Percentiles rank a stretch among this genome's conserved stretches.
Evolutionary conservation across 202 grass and related monocot genomes (phyloP).

Genomic region (Setaria italica): DNA sequence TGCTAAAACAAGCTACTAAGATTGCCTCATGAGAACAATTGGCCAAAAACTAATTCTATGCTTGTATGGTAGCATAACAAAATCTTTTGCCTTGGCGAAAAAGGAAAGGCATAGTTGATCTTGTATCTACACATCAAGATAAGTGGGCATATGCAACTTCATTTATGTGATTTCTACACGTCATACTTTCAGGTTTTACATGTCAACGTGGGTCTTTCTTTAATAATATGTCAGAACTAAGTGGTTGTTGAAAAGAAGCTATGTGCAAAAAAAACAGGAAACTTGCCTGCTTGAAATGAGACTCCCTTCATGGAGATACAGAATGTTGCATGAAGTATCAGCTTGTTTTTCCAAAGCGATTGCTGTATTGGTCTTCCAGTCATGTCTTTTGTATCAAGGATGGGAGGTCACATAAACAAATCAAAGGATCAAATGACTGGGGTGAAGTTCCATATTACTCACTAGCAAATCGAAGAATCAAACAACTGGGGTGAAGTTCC

Average conservation of each 20-base stretch:
- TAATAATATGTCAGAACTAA: background rate
- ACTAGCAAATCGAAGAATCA: background rate
- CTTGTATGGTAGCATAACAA: background rate
- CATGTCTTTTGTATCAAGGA: conserved; percentile 36
- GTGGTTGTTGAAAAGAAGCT: background rate
- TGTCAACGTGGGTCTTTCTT: background rate
- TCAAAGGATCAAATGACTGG: conserved; percentile 13
- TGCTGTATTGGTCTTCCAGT: conserved; percentile 38
- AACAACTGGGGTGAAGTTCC: background rate
- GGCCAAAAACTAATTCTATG: background rate
- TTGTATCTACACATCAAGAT: background rate
- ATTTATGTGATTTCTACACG: background rate
- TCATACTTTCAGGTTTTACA: background rate
- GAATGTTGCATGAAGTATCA: conserved; percentile 37
- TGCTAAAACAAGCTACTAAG: background rate
- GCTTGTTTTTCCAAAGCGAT: conserved; percentile 32
- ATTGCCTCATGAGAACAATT: background rate
- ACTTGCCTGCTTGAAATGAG: conserved; percentile 37
- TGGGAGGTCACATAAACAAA: background rate
- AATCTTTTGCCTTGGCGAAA: background rate
- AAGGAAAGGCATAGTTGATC: background rate
- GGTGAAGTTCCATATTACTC: background rate
- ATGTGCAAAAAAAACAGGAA: background rate
- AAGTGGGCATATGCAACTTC: background rate
- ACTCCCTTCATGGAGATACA: conserved; percentile 25